Evolutionary conservation across 1,284 basidiomycete genomes (phyloP).

Genomic region (Omphalotus olearius): DNA sequence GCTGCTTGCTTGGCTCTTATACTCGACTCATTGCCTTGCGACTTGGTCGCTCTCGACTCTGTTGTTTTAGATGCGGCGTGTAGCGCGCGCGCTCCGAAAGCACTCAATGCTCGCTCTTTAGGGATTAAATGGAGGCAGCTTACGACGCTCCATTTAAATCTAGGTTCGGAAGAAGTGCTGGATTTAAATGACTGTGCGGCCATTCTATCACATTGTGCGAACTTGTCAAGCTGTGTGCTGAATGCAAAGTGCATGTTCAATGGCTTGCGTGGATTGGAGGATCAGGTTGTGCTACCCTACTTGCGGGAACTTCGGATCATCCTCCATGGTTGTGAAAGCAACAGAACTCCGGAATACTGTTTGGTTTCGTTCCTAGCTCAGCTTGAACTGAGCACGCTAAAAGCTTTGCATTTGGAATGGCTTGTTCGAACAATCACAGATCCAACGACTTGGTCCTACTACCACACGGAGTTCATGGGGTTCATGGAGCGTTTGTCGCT

Average conservation of each 20-base stretch:
- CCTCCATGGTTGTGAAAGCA: slow-evolving; percentile 14
- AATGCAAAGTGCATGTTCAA: slow-evolving; percentile 26
- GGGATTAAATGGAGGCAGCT: slow-evolving; percentile 34
- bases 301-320: too few species aligned
- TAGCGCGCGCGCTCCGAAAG: slow-evolving; percentile 10
- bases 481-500: slow-evolving; percentile 25
- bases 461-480: slow-evolving; percentile 21
- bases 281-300: too few species aligned
- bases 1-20: slow-evolving; percentile 22
- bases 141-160: slow-evolving; percentile 30
- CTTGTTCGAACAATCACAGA: background rate
- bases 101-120: slow-evolving; percentile 22
- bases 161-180: slow-evolving; percentile 26
- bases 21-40: slow-evolving; percentile 19
- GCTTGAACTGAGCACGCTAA: slow-evolving; percentile 3
- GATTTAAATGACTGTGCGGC: slow-evolving; percentile 29
- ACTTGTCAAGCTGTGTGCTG: slow-evolving; percentile 27
- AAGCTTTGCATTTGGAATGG: slow-evolving; percentile 12
- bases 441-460: background rate
- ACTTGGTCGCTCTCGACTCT: slow-evolving; percentile 24
- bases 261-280: background rate
- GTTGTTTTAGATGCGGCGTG: slow-evolving; percentile 25
- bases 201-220: slow-evolving; percentile 27
- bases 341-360: slow-evolving; percentile 22
- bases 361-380: slow-evolving; percentile 27